Conservation (phyloP, 2,329 filamentous ascomycete species). For the Trichoderma cornu-damae region DNA sequence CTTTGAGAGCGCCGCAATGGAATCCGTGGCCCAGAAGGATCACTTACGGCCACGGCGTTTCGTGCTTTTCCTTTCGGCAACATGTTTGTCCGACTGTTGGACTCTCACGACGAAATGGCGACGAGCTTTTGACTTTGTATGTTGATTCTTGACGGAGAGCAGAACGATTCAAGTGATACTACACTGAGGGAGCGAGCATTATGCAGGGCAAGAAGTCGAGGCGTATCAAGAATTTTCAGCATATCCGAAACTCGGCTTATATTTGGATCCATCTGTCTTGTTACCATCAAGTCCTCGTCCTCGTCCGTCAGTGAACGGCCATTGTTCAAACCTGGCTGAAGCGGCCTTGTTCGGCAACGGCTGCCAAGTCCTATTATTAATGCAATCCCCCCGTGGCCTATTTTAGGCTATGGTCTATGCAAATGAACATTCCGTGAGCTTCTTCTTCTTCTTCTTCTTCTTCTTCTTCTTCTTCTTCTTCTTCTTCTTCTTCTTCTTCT, state of each 20-base stretch:
- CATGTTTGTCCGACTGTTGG: neutral
- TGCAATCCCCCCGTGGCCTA: neutral
- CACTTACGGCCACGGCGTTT: neutral
- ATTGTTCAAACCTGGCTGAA: neutral
- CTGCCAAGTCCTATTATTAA: neutral
- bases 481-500: neutral
- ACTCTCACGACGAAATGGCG: neutral
- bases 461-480: too few relatives aligned
- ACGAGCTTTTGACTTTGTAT: neutral
- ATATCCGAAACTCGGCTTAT: neutral
- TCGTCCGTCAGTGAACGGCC: neutral
- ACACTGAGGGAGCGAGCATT: too few relatives aligned
- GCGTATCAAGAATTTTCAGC: too few relatives aligned
- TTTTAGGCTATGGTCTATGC: neutral
- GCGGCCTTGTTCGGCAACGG: neutral
- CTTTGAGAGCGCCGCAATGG: neutral
- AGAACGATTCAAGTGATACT: neutral
- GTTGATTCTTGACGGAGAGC: neutral
- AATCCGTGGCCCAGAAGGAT: neutral
- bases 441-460: neutral
- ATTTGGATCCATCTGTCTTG: neutral
- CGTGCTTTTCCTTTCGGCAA: neutral
- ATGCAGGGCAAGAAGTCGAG: neutral
- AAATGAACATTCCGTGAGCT: neutral
- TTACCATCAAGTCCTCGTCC: neutral